Percentiles rank a stretch among this genome's conserved stretches.
Evolutionary conservation across 305 asterid genomes (phyloP).

Genomic region (Fraxinus sp.): DNA sequence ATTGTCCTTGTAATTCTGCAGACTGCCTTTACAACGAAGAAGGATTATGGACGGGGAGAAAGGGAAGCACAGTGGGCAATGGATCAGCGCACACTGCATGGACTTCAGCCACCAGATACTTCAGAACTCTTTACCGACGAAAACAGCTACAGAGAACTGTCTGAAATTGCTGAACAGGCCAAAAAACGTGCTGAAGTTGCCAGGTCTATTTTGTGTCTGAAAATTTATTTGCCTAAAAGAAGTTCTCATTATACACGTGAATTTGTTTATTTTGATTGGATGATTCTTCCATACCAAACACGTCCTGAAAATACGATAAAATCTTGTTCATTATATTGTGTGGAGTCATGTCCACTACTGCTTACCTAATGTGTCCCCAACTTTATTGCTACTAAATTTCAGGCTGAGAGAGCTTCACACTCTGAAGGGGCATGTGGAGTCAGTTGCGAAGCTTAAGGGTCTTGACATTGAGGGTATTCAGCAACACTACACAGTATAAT

Average conservation of each 20-base stretch:
- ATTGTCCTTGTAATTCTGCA: background rate
- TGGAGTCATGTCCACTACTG: background rate
- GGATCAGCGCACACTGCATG: slow-evolving; percentile 51
- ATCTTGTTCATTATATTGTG: background rate
- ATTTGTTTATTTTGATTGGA: background rate
- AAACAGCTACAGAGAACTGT: slow-evolving; percentile 41
- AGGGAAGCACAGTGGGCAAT: slow-evolving; percentile 49
- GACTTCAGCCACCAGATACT: slow-evolving; percentile 36
- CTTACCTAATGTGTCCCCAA: background rate
- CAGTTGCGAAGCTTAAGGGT: slow-evolving; percentile 48
- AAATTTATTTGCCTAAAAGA: background rate
- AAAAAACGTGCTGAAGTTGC: slow-evolving; percentile 58
- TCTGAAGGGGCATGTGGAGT: slow-evolving; percentile 53
- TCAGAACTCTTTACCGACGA: slow-evolving; percentile 30
- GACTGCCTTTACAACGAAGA: slow-evolving; percentile 53
- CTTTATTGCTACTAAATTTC: slow-evolving; percentile 15
- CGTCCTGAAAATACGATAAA: background rate
- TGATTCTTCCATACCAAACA: background rate
- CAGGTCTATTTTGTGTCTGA: slow-evolving; percentile 25
- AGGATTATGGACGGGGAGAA: slow-evolving; percentile 51
- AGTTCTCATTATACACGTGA: background rate
- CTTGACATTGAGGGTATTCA: slow-evolving; percentile 42
- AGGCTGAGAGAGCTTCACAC: slow-evolving; percentile 59
- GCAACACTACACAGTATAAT: slow-evolving; percentile 51
- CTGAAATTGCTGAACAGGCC: slow-evolving; percentile 61